Conservation (phyloP, 352 stramenopile species). For the Phytopythium cucurbitacearum region DNA sequence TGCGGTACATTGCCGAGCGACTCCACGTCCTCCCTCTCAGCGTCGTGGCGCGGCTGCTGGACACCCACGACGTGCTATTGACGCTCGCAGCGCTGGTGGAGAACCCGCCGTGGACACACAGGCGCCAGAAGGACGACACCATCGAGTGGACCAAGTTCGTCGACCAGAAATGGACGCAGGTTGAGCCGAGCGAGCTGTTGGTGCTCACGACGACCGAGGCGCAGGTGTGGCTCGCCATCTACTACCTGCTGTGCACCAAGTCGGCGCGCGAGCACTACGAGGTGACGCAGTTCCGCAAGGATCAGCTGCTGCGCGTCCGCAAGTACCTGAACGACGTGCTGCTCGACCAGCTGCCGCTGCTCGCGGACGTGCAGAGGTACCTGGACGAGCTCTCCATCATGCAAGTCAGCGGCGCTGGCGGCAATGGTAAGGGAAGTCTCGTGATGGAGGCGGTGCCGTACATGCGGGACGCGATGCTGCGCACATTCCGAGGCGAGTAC, state of each 20-base stretch:
- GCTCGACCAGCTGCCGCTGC: constrained; percentile 94
- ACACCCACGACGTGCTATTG: constrained; percentile 95
- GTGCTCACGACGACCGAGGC: constrained; percentile 92
- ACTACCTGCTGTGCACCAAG: constrained; percentile 91
- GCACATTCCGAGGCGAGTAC: constrained; percentile 34
- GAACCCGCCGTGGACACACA: constrained; percentile 95
- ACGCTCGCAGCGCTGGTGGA: constrained; percentile 92
- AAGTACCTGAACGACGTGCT: constrained; percentile 95
- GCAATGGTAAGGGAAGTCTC: constrained; percentile 36
- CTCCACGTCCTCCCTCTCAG: constrained; percentile 82
- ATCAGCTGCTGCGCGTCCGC: constrained; percentile 89
- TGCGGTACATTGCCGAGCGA: constrained; percentile 90
- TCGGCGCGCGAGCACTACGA: constrained; percentile 93
- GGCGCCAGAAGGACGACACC: constrained; percentile 24
- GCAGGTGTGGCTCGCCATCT: constrained; percentile 94
- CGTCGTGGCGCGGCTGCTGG: constrained; percentile 89
- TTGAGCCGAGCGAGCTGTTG: constrained; percentile 87
- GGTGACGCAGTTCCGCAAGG: constrained; percentile 93
- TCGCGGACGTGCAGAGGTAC: constrained; percentile 91
- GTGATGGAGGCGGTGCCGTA: constrained; percentile 82
- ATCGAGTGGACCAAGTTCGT: constrained; percentile 90
- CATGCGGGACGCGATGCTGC: constrained; percentile 47
- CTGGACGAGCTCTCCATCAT: constrained; percentile 95
- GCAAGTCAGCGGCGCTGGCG: constrained; percentile 45
- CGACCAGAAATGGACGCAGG: constrained; percentile 89